Evolutionary conservation across 345 rosid species (phyloP).

Genomic region (Arabis alpina): DNA sequence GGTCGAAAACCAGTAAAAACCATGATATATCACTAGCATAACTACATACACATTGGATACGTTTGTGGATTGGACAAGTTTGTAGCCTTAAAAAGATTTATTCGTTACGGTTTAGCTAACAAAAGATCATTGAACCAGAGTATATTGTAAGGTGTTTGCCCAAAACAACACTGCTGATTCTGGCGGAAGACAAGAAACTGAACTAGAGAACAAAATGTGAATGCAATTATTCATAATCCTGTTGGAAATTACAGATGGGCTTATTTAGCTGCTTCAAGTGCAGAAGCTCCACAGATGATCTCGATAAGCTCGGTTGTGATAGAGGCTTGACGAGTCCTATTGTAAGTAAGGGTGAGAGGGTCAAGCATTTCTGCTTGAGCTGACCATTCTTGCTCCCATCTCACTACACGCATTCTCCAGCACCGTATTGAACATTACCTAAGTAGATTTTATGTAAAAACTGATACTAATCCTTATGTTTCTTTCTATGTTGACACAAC

Average conservation of each 20-base stretch:
- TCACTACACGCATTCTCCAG: slow-evolving; percentile 91
- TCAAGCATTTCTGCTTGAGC: slow-evolving; percentile 99
- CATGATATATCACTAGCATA: too few relatives aligned
- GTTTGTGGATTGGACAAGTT: too few relatives aligned
- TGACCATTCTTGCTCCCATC: slow-evolving; percentile 92
- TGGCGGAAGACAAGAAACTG: too few relatives aligned
- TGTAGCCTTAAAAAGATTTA: too few relatives aligned
- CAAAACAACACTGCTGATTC: too few relatives aligned
- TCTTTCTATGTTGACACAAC: not conserved
- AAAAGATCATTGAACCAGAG: too few relatives aligned
- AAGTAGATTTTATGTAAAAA: not conserved
- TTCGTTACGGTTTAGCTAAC: too few relatives aligned
- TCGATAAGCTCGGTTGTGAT: slow-evolving; percentile 97
- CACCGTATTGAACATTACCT: slow-evolving; percentile 91
- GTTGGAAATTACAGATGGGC: slow-evolving; percentile 23
- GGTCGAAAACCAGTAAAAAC: too few relatives aligned
- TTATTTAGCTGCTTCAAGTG: slow-evolving; percentile 58
- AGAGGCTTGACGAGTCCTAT: slow-evolving; percentile 99
- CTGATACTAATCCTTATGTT: not conserved
- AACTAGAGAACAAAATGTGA: slow-evolving; percentile 9
- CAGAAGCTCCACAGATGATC: slow-evolving; percentile 97
- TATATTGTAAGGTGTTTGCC: too few relatives aligned
- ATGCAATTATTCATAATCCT: slow-evolving; percentile 31
- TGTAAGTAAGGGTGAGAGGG: slow-evolving; percentile 82
- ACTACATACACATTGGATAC: too few relatives aligned